phyloP scores from a whole-genome alignment of 768 basidiomycete genomes.

The Trametes coccinea region DNA sequence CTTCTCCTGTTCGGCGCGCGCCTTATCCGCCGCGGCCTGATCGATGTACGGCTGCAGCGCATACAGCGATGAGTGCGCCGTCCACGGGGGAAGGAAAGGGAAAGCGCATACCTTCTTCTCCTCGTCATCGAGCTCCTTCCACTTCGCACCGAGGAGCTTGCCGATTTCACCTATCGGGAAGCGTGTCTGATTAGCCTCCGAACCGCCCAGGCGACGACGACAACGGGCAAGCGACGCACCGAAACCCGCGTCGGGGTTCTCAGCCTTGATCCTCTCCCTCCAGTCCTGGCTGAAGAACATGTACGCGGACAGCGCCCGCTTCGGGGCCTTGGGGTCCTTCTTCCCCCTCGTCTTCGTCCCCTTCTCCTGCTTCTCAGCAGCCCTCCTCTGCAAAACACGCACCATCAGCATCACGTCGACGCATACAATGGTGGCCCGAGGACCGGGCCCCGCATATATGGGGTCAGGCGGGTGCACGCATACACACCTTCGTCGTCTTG shows the following conservation, averaged over 20 bases:
- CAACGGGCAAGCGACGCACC: slow-evolving; percentile 47
- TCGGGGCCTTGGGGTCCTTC: slow-evolving; percentile 85
- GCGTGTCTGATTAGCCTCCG: slow-evolving; percentile 8
- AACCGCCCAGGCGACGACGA: neutral
- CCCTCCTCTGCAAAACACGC: slow-evolving; percentile 59
- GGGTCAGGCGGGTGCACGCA: slow-evolving; percentile 17
- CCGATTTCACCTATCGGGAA: slow-evolving; percentile 71
- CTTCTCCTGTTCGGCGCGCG: slow-evolving; percentile 83
- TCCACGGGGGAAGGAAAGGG: neutral
- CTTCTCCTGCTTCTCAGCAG: slow-evolving; percentile 71
- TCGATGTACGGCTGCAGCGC: slow-evolving; percentile 77
- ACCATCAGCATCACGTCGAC: slow-evolving; percentile 19
- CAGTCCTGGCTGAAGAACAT: slow-evolving; percentile 99
- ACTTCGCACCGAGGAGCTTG: slow-evolving; percentile 92
- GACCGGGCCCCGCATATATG: neutral
- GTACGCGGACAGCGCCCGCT: slow-evolving; percentile 93
- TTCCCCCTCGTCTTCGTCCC: slow-evolving; percentile 53
- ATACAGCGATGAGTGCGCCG: slow-evolving; percentile 6
- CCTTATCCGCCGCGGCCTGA: slow-evolving; percentile 84
- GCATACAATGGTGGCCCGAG: slow-evolving; percentile 10
- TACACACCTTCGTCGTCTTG: slow-evolving; percentile 66
- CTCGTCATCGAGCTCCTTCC: slow-evolving; percentile 91
- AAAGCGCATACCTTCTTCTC: slow-evolving; percentile 81
- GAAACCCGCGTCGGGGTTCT: slow-evolving; percentile 94
- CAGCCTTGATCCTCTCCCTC: slow-evolving; percentile 92